Base-by-base conservation (phyloP, 176 grass and related monocot genomes). In the Poa annua region DNA sequence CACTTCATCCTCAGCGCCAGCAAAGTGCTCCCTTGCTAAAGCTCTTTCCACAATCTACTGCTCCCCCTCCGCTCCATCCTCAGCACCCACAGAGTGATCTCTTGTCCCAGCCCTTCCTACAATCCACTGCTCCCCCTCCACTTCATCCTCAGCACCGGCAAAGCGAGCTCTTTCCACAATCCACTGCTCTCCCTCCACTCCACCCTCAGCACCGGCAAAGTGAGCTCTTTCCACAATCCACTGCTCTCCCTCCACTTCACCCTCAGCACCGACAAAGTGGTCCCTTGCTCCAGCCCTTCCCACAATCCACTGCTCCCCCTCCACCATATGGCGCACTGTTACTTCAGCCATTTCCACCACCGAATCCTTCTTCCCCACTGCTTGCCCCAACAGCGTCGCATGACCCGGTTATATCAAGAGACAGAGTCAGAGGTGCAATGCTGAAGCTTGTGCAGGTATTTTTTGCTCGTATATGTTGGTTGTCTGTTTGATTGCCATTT, bases 371-470 rank as follows among this genome's bases (percentile, higher is more conserved):
- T 16, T 56, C 66, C 20, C 73, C 83, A 73, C 77, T 71, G 33
- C 81, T 91, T 74, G 59, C 86, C 65, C 81, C 84, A 19, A 34
- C 60, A 71, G 70, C 84, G 35, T 80, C 82, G 33, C 79, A 85
- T 76, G 29, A 17, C 74, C 55, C 74, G 21, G n/a, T 66, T 48
- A 42, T 89, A 63, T 85, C 84, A 26, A 87, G 86, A 85, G 89
- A 94, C 60, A 74, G 72, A 76, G 68, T 94, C 41, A 77, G 63
- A 76, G 81, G 45, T 85, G 81, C 53, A 66, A 10, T 94, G 6
- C 16, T 80, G 80, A 94, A 54, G 67, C 89, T 91, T 91, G 87
- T 29, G 4, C 84, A 89, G 89, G 92, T 94, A 94, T 57, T 80
- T 52, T 53, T 52, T 71, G 38, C 41, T 47, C 41, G 12, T 13